These are phyloP conservation scores for Strigomonas culicis DNA, from an alignment of 208 protist species.

Conservation along the genomic window DNA sequence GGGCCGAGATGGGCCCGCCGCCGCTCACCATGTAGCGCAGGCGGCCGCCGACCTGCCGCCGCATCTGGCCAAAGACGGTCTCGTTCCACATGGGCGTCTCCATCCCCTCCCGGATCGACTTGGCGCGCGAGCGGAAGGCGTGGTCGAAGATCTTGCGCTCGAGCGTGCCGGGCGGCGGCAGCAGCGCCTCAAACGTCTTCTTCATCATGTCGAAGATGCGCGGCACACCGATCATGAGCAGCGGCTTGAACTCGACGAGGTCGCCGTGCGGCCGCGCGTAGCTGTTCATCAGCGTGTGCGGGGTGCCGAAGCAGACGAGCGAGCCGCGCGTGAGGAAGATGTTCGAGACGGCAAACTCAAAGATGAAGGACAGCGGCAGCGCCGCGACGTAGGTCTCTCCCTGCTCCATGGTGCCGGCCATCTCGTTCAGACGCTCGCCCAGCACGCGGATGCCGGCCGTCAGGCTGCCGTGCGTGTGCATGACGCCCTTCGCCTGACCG, in stretches of 20 bases:
- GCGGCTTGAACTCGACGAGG: slow-evolving; percentile 67
- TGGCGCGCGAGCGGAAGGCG: slow-evolving; percentile 33
- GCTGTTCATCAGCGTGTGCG: slow-evolving; percentile 66
- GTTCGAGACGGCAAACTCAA: slow-evolving; percentile 80
- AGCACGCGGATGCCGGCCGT: slow-evolving; percentile 22
- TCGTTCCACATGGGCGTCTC: slow-evolving; percentile 66
- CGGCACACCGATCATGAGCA: slow-evolving; percentile 64
- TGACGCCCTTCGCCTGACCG: slow-evolving; percentile 86
- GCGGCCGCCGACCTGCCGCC: slow-evolving; percentile 56
- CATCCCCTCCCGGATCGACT: slow-evolving; percentile 29
- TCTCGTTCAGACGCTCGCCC: slow-evolving; percentile 15
- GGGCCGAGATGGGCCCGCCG: slow-evolving; percentile 65
- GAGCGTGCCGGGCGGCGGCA: slow-evolving; percentile 27
- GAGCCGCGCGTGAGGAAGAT: slow-evolving; percentile 67
- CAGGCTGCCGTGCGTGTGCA: slow-evolving; percentile 76
- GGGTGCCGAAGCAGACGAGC: slow-evolving; percentile 65
- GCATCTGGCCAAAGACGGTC: slow-evolving; percentile 51
- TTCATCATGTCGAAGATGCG: slow-evolving; percentile 76
- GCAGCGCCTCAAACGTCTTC: slow-evolving; percentile 42
- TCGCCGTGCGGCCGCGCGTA: slow-evolving; percentile 78
- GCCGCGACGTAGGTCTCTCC: slow-evolving; percentile 80
- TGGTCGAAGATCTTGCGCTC: slow-evolving; percentile 50
- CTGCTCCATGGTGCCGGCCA: slow-evolving; percentile 24
- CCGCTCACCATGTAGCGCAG: slow-evolving; percentile 59
- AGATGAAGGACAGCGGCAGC: slow-evolving; percentile 91